phyloP scores from a whole-genome alignment of 2,329 filamentous ascomycete genomes.

The Hortaea werneckii region DNA sequence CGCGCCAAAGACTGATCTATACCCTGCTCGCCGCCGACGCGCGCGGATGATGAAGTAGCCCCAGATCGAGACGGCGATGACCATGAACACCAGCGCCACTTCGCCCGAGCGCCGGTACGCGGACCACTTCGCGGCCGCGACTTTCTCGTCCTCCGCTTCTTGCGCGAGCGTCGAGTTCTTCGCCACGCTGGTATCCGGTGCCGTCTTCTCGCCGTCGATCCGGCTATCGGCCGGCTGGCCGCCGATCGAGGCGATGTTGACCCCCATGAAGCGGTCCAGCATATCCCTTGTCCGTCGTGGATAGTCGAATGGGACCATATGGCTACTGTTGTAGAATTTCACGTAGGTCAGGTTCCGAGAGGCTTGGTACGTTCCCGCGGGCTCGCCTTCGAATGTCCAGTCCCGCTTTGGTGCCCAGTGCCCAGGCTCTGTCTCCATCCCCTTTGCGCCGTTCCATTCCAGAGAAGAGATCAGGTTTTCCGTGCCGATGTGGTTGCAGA shows the following conservation, averaged over 20 bases:
- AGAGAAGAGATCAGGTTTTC: slow-evolving; percentile 84
- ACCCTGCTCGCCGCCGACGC: slow-evolving; percentile 38
- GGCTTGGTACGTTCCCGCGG: slow-evolving; percentile 85
- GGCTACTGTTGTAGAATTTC: slow-evolving; percentile 86
- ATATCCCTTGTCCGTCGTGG: slow-evolving; percentile 82
- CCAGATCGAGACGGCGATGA: slow-evolving; percentile 62
- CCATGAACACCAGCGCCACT: slow-evolving; percentile 71
- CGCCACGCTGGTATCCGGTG: slow-evolving; percentile 63
- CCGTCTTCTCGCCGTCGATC: slow-evolving; percentile 74
- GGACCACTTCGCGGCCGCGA: slow-evolving; percentile 79
- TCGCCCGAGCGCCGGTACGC: slow-evolving; percentile 84
- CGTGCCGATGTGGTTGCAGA: slow-evolving; percentile 94
- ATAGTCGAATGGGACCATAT: slow-evolving; percentile 97
- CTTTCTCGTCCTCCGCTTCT: slow-evolving; percentile 57
- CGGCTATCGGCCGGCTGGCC: slow-evolving; percentile 66
- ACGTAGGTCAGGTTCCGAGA: slow-evolving; percentile 94
- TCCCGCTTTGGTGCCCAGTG: slow-evolving; percentile 85
- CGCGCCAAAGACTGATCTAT: slow-evolving; percentile 31
- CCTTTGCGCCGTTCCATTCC: slow-evolving; percentile 82
- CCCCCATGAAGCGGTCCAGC: slow-evolving; percentile 90
- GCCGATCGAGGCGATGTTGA: slow-evolving; percentile 83
- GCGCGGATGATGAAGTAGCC: slow-evolving; percentile 58
- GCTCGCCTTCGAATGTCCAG: slow-evolving; percentile 85
- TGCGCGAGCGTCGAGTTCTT: slow-evolving; percentile 61
- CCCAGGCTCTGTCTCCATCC: slow-evolving; percentile 78